These are phyloP conservation scores for Nyctanthes arbortristis DNA, from an alignment of 257 asterid species.

Conservation along the genomic window DNA sequence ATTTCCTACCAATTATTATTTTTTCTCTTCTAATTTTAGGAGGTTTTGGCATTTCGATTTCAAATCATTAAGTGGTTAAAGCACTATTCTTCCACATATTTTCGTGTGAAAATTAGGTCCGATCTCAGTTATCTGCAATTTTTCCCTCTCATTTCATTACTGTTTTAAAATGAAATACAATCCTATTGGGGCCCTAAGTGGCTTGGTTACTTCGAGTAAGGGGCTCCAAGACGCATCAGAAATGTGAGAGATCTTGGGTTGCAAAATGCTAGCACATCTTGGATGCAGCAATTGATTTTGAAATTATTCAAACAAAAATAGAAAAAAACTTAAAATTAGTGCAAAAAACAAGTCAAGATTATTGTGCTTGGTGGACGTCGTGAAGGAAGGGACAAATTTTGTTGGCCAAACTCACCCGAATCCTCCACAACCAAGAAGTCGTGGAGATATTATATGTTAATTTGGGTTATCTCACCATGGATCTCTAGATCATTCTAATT, in stretches of 20 bases:
- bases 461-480: not conserved
- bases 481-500: not conserved
- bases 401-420: not conserved
- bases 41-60: no score
- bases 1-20: not conserved
- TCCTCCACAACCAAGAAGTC: not conserved
- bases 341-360: not conserved
- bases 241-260: no score
- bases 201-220: no score
- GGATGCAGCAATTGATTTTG: not conserved
- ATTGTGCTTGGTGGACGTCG: not conserved
- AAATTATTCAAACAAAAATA: not conserved
- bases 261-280: not conserved
- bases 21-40: no score
- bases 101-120: no score
- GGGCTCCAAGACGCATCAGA: no score
- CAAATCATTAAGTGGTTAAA: not conserved
- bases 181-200: no score
- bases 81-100: no score
- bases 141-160: no score
- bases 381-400: no score
- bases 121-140: no score
- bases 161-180: no score
- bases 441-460: not conserved
- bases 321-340: not conserved